A percentile compares a stretch with the other conserved stretches of the same genome.
phyloP scores from a whole-genome alignment of 768 basidiomycete genomes.

The Obba rivulosa region DNA sequence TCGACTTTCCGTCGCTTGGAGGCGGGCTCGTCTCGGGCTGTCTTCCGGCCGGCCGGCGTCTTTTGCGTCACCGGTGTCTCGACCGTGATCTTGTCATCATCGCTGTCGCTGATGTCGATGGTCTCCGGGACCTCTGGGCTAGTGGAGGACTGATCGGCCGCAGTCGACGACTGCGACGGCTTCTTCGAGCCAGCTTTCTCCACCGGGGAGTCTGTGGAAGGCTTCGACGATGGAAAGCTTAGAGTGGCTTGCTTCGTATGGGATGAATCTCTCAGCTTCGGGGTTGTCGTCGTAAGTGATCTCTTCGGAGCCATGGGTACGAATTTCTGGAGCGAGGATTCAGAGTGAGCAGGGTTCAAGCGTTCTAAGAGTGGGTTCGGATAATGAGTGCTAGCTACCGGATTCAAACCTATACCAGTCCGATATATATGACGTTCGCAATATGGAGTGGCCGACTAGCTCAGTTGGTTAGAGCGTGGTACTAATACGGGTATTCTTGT shows the following conservation, averaged over 20 bases:
- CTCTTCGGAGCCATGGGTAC: conserved; percentile 1
- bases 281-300: neutral
- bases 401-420: too few relatives aligned
- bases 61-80: too few relatives aligned
- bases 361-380: too few relatives aligned
- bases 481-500: conserved; percentile 47
- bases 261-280: neutral
- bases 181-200: neutral
- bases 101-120: conserved; percentile 1
- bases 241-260: conserved; percentile 3
- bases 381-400: too few relatives aligned
- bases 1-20: neutral
- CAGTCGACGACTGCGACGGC: too few relatives aligned
- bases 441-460: conserved; percentile 62
- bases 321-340: neutral
- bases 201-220: neutral
- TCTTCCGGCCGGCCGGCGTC: neutral
- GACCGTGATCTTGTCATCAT: neutral
- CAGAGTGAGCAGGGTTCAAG: neutral
- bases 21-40: neutral
- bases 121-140: neutral
- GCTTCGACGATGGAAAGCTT: neutral
- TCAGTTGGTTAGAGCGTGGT: conserved; percentile 92
- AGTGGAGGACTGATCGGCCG: neutral
- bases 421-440: neutral